phyloP scores from a whole-genome alignment of 1,284 basidiomycete species.

The Apiotrichum brassicae region DNA sequence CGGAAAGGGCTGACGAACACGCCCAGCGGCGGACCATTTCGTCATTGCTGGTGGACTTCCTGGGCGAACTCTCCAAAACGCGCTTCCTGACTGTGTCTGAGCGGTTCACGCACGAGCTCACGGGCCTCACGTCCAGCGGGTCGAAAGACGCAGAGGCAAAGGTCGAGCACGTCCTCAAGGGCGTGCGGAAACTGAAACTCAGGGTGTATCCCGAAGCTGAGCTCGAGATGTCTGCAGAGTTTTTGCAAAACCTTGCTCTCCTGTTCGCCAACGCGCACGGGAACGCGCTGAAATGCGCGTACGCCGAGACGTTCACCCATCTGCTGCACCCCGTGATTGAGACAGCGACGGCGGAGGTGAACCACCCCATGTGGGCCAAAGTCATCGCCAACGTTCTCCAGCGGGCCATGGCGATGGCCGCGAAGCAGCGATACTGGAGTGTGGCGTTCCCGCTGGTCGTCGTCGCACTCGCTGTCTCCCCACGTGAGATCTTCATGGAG shows the following conservation, averaged over 20 bases:
- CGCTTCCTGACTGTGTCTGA: constrained; percentile 84
- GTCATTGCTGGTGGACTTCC: constrained; percentile 69
- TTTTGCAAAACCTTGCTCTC: constrained; percentile 73
- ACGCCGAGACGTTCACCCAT: constrained; percentile 73
- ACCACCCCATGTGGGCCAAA: constrained; percentile 89
- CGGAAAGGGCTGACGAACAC: constrained; percentile 55
- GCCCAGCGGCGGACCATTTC: constrained; percentile 72
- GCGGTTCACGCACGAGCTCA: constrained; percentile 72
- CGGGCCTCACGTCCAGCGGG: constrained; percentile 63
- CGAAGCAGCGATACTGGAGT: constrained; percentile 85
- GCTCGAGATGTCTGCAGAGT: constrained; percentile 90
- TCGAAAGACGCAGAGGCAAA: constrained; percentile 70
- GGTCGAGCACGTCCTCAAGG: constrained; percentile 73
- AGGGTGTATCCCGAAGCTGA: constrained; percentile 88
- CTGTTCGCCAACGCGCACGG: constrained; percentile 83
- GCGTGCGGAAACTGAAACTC: constrained; percentile 70
- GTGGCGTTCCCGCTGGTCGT: constrained; percentile 81
- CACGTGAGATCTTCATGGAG: constrained; percentile 74
- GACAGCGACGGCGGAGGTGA: constrained; percentile 93
- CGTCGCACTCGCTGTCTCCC: constrained; percentile 77
- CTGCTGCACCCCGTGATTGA: constrained; percentile 85
- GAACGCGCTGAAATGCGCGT: constrained; percentile 71
- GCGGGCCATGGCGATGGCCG: constrained; percentile 76
- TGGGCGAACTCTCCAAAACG: constrained; percentile 72
- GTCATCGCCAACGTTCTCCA: constrained; percentile 80